Base-by-base conservation (phyloP, 768 basidiomycete genomes). In the Trametes coccinea region DNA sequence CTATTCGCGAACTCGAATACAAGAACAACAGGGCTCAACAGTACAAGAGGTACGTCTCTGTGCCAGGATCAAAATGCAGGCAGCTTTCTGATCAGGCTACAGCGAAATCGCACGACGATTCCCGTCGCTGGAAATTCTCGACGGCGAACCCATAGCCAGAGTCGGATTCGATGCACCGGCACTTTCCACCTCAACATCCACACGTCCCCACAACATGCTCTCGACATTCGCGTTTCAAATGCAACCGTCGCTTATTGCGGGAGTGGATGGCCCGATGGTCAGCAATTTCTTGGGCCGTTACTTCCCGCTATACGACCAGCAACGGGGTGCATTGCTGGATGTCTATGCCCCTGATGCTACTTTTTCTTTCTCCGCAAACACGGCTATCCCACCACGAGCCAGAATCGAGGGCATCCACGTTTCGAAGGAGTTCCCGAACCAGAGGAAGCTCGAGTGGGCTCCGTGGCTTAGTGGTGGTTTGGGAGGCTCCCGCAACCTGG, bases 301-400 rank as follows among this genome's bases (percentile, higher is more conserved):
- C 75, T 95, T 98, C 76, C 84, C 88, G 8, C 72, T 85, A 2
- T 95, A 92, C 73, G 97, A 99, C 72, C 81, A 77, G 17, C 84
- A 91, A 64, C 86, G 96, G 16, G 74, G 80, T 0, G 75, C 79
- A 0, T 81, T 98, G 5, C 69, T 83, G 14, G 79, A 88, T 48
- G 92, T 82, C 17, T 99, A 98, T 72, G 84, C 91, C 61, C 85
- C 90, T 0, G 76, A 83, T 10, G 91, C 95, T n/a, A 95, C 94
- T 7, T 95, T 98, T 72, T 97, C 95, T 0, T 90, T 88, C 72
- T 90, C 89, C 17, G 84, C 85, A 67, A 95, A 95, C 72, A 95
- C 95, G 1, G 72, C 83, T 5, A 90, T 95, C 62, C 92, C 92
- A 4, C 72, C 80, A 6, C 89, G 95, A 14, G 90, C 92, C 0